phyloP scores from a whole-genome alignment of 305 asterid species.

The Solanum chacoense region DNA sequence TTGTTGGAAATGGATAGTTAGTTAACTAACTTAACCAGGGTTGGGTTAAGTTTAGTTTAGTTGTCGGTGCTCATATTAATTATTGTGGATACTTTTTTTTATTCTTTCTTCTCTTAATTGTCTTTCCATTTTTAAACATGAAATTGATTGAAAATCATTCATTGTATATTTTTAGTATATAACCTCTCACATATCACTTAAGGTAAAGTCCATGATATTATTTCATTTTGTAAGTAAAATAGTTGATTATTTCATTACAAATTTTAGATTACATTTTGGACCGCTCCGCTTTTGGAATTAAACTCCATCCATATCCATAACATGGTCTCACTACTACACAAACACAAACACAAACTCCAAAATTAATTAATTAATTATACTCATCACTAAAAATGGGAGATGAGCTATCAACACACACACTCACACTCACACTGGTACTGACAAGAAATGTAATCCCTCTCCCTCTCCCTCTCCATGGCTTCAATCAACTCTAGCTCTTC shows the following conservation, averaged over 20 bases:
- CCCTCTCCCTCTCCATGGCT: slow-evolving; percentile 59
- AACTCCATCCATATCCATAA: background rate
- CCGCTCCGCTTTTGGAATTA: no score
- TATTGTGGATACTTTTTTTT: no score
- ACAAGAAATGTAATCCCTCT: slow-evolving; percentile 27
- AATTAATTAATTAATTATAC: no score
- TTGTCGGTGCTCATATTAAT: background rate
- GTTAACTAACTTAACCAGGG: background rate
- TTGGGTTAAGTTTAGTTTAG: background rate
- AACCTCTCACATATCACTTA: background rate
- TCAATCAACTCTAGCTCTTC: slow-evolving; percentile 50
- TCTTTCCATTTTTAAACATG: no score
- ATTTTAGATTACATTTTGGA: background rate
- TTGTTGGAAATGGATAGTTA: background rate
- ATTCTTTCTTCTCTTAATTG: no score
- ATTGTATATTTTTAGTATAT: no score
- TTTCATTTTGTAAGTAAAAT: background rate
- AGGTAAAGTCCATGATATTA: no score
- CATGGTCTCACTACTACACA: background rate
- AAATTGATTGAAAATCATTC: no score
- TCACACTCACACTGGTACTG: no score
- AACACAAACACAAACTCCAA: no score
- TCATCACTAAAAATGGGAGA: no score
- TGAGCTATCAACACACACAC: no score
- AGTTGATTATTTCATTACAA: background rate